Conservation (phyloP, 176 grass and related monocot species). For the Oryza meridionalis region DNA sequence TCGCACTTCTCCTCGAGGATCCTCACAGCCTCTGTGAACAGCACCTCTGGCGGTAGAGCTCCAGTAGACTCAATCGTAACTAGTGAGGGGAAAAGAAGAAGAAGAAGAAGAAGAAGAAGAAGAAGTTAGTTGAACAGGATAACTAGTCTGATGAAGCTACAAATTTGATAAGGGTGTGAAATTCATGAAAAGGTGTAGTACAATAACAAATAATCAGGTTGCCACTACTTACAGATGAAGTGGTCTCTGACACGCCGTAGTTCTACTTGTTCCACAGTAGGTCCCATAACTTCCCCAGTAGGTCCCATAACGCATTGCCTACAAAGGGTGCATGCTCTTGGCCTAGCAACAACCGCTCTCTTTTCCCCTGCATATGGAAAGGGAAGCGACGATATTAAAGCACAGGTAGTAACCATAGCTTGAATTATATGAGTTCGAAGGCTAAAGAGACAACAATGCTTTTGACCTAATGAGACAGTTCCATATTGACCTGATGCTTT, state of each 20-base stretch:
- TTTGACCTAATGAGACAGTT: not conserved
- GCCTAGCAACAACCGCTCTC: conserved; percentile 62
- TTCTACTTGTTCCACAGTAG: conserved; percentile 44
- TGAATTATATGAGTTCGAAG: not conserved
- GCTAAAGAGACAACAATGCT: not conserved
- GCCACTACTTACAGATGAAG: conserved; percentile 79
- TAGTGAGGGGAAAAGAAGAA: conserved; percentile 17
- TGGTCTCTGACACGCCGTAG: conserved; percentile 80
- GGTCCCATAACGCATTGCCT: conserved; percentile 68
- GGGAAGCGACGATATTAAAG: not conserved
- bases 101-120: not conserved
- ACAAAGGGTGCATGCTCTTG: conserved; percentile 84
- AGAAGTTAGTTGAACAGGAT: not conserved
- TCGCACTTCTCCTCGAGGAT: conserved; percentile 73
- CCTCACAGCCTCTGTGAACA: conserved; percentile 82
- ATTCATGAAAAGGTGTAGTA: not conserved
- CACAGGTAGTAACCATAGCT: not conserved
- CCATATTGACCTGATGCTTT: not conserved
- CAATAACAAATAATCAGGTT: not conserved
- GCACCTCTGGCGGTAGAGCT: conserved; percentile 64
- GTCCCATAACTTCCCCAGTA: conserved; percentile 37
- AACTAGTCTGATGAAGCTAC: not conserved
- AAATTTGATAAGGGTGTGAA: not conserved
- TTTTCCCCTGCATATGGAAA: conserved; percentile 51
- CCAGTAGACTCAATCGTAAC: conserved; percentile 77